Base-by-base conservation (phyloP, 1,284 basidiomycete genomes). In the Ceratobasidium sp. region DNA sequence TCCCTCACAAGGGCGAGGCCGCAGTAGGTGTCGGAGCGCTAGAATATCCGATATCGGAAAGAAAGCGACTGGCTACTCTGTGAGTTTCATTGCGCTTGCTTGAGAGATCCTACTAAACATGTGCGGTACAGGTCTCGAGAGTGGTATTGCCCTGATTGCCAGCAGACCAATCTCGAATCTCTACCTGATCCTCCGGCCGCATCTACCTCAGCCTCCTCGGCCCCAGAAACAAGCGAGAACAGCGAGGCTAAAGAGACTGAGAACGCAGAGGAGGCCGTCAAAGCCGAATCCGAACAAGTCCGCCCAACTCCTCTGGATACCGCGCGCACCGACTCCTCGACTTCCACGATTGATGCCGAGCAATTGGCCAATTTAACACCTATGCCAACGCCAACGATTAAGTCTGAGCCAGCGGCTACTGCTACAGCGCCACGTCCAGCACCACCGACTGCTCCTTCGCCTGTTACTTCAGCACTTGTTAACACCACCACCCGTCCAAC, bases 1-100 rank as follows among this genome's bases (percentile, higher is more conserved):
- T 97, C 84, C 94, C 94, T 77, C 88, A 96, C 71, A 93, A 92
- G 79, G 95, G 96, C 35, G 93, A 96, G 82, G 92, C 95, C 30
- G 92, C 96, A n/a, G 92, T 92, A 46, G 96, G 96, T 18, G 92
- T 98, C 52, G 96, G 96, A 4, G 95, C 95, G 2, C 88, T 98
- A 64, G 94, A 97, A 81, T 92, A 92, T 81, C 92, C 94, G 7
- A 85, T 89, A 35, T 87, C 89, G 7, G 96, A 98, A 83, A 89
- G 95, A 71, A 93, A 89, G 83, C 88, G 96, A 73, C 87, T 98
- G 30, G 96, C 96, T 8, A 86, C 86, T 73, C 81, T 94, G 93
- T 96, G 84, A 84, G 94, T 86, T n/a, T 46, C 41, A 23, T 27
- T 78, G n/a, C 14, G 18, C 23, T 67, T 50, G 44, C 7, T 33